These are phyloP conservation scores for Moniliophthora roreri DNA, from an alignment of 1,284 basidiomycete species.

Conservation along the genomic window DNA sequence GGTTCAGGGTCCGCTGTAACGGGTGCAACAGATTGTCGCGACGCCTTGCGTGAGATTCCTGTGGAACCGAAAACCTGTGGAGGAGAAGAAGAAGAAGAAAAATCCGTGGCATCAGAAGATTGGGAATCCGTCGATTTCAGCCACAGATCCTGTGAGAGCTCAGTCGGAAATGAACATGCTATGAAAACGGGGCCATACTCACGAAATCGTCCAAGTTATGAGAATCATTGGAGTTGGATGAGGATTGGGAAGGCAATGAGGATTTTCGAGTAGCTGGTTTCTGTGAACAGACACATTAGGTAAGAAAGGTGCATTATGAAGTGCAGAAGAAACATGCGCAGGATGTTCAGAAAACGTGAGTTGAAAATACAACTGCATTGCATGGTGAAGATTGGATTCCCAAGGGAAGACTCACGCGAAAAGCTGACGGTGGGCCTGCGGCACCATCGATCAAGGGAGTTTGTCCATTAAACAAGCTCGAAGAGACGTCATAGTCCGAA, in stretches of 20 bases:
- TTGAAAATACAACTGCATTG: not conserved
- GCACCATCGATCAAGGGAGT: not conserved
- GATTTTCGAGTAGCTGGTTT: no score
- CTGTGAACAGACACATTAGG: no score
- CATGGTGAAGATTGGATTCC: not conserved
- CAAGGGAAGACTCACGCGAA: not conserved
- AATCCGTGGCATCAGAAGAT: not conserved
- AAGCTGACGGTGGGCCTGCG: not conserved
- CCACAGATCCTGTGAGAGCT: not conserved
- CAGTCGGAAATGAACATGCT: not conserved
- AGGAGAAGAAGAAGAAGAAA: no score
- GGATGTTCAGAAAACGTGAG: no score
- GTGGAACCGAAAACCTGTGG: not conserved
- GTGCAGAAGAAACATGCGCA: no score
- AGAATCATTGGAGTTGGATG: not conserved
- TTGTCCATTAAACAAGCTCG: not conserved
- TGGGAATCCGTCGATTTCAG: not conserved
- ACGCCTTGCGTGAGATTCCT: not conserved
- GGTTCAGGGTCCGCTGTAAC: not conserved
- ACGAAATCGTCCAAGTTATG: not conserved
- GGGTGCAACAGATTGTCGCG: not conserved
- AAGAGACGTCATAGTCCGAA: not conserved
- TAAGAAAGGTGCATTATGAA: no score
- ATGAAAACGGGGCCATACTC: not conserved
- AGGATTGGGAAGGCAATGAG: not conserved